Evolutionary conservation across 768 basidiomycete genomes (phyloP).

Genomic region (Lanmaoa rubissima): DNA sequence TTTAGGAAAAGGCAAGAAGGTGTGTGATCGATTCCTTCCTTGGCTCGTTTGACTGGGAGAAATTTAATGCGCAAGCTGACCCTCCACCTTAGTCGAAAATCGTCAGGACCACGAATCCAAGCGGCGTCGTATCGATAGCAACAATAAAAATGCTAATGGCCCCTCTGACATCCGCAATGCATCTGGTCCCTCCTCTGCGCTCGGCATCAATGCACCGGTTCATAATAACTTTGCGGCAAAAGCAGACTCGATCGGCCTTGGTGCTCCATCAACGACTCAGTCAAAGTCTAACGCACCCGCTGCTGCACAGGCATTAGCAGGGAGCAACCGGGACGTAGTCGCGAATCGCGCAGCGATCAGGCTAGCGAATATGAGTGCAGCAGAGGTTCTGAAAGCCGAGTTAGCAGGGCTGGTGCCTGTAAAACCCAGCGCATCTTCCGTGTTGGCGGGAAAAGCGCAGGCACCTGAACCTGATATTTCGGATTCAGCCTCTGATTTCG

Average conservation of each 20-base stretch:
- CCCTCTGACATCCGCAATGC: slow-evolving; percentile 30
- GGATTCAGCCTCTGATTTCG: slow-evolving; percentile 34
- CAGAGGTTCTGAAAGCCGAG: slow-evolving; percentile 91
- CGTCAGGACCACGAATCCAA: slow-evolving; percentile 91
- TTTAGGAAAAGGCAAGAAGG: slow-evolving; percentile 90
- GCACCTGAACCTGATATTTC: slow-evolving; percentile 21
- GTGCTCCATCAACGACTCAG: slow-evolving; percentile 57
- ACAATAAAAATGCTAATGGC: slow-evolving; percentile 44
- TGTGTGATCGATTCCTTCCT: slow-evolving; percentile 37
- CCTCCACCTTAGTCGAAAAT: slow-evolving; percentile 68
- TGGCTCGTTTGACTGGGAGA: slow-evolving; percentile 1
- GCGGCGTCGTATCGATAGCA: slow-evolving; percentile 66
- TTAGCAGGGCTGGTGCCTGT: slow-evolving; percentile 54
- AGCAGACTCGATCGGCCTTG: slow-evolving; percentile 76
- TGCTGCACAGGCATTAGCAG: slow-evolving; percentile 72
- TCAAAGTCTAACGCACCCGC: slow-evolving; percentile 56
- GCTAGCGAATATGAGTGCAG: slow-evolving; percentile 96
- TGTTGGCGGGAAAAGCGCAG: slow-evolving; percentile 35
- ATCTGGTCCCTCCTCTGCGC: slow-evolving; percentile 31
- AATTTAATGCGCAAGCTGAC: slow-evolving; percentile 16
- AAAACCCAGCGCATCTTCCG: slow-evolving; percentile 34
- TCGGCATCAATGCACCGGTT: slow-evolving; percentile 27
- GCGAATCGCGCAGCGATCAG: slow-evolving; percentile 87
- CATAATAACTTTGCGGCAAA: slow-evolving; percentile 70
- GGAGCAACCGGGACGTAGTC: slow-evolving; percentile 88